A percentile compares a stretch with the other conserved stretches of the same genome.
Conservation (phyloP, 306 rosid species). For the Gleditsia sinensis region DNA sequence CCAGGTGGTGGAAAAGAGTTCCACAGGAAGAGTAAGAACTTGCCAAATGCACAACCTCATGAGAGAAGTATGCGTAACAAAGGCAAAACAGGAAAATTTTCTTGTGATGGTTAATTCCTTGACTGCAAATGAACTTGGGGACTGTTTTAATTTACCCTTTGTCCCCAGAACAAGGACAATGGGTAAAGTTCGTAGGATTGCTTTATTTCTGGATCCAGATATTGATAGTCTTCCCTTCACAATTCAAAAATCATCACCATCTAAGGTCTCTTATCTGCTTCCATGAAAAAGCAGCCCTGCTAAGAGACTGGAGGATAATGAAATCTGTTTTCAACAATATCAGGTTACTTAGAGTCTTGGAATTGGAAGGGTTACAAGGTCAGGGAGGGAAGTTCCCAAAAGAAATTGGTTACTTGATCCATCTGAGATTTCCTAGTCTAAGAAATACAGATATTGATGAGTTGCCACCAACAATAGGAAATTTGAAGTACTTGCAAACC, state of each 20-base stretch:
- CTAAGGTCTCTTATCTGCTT: slow-evolving; percentile 56
- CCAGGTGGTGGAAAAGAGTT: slow-evolving; percentile 44
- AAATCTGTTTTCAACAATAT: slow-evolving; percentile 42
- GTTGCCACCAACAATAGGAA: slow-evolving; percentile 51
- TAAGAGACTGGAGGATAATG: slow-evolving; percentile 23
- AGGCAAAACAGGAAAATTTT: slow-evolving; percentile 55
- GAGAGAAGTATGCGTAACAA: slow-evolving; percentile 48
- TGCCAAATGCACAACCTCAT: slow-evolving; percentile 57
- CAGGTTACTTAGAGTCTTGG: slow-evolving; percentile 54
- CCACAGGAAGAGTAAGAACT: slow-evolving; percentile 51
- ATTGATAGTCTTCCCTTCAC: slow-evolving; percentile 33
- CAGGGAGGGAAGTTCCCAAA: slow-evolving; percentile 40
- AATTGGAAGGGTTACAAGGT: slow-evolving; percentile 48
- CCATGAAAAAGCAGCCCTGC: slow-evolving; percentile 18
- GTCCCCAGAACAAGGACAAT: not conserved
- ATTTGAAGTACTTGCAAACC: slow-evolving; percentile 55
- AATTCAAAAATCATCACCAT: slow-evolving; percentile 33
- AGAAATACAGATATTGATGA: slow-evolving; percentile 46
- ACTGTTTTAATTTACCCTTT: not conserved
- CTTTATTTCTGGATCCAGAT: slow-evolving; percentile 33
- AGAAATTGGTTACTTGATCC: slow-evolving; percentile 53
- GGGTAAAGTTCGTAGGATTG: slow-evolving; percentile 48
- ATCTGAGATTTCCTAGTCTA: slow-evolving; percentile 46
- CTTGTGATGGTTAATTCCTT: slow-evolving; percentile 35
- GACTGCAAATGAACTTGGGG: slow-evolving; percentile 26